Evolutionary conservation across 1,284 basidiomycete genomes (phyloP).

Genomic region (Thecaphora thlaspeos): DNA sequence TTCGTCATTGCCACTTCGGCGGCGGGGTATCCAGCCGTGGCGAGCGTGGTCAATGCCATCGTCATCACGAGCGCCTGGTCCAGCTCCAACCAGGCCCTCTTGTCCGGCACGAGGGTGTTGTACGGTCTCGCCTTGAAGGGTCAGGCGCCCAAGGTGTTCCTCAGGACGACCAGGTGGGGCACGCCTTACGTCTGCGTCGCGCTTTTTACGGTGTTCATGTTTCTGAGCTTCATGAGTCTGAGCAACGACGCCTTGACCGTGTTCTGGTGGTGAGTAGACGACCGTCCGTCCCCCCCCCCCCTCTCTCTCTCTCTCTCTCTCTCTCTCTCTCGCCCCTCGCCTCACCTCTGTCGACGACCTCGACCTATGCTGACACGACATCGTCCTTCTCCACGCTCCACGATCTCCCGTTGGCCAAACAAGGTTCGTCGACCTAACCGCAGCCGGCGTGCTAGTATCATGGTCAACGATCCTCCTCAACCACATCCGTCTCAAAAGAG

Average conservation of each 20-base stretch:
- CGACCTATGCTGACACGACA: no score
- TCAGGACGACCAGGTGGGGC: conserved; percentile 68
- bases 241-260: conserved; percentile 60
- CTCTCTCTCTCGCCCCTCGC: background rate
- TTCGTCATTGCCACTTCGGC: conserved; percentile 57
- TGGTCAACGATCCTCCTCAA: conserved; percentile 69
- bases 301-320: conserved; percentile 64
- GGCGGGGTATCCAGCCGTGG: conserved; percentile 59
- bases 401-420: conserved; percentile 67
- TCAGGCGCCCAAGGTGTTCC: conserved; percentile 64
- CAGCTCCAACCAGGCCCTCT: conserved; percentile 74
- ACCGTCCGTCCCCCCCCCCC: conserved; percentile 63
- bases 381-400: conserved; percentile 65
- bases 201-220: conserved; percentile 69
- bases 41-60: conserved; percentile 69
- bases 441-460: conserved; percentile 62
- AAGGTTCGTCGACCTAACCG: conserved; percentile 23
- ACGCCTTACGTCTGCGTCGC: conserved; percentile 73
- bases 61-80: conserved; percentile 67
- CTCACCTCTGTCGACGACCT: background rate
- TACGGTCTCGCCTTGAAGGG: conserved; percentile 64
- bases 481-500: conserved; percentile 75
- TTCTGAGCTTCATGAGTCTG: conserved; percentile 67
- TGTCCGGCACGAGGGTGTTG: conserved; percentile 67
- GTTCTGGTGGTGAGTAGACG: conserved; percentile 63